phyloP scores from a whole-genome alignment of 2,329 filamentous ascomycete genomes.

The Fusarium sp. region DNA sequence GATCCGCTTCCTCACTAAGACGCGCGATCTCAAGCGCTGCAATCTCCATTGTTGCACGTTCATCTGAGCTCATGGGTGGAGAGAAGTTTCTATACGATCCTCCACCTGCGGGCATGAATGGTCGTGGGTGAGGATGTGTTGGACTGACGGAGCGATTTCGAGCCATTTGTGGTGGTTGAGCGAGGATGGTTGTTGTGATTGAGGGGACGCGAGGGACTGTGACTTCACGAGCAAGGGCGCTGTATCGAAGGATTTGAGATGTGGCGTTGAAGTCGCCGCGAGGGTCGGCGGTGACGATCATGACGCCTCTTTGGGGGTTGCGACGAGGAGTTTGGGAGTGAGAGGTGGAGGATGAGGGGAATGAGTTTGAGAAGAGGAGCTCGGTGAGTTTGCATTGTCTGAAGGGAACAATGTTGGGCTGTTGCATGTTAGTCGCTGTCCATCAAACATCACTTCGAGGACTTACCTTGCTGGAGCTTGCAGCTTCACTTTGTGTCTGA shows the following conservation, averaged over 20 bases:
- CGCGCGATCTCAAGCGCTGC: conserved; percentile 83
- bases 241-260: conserved; percentile 94
- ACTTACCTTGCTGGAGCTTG: conserved; percentile 75
- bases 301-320: conserved; percentile 86
- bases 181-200: conserved; percentile 75
- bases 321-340: conserved; percentile 57
- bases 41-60: conserved; percentile 80
- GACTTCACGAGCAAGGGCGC: conserved; percentile 89
- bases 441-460: not conserved
- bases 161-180: conserved; percentile 44
- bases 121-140: conserved; percentile 49
- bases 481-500: conserved; percentile 89
- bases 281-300: conserved; percentile 96
- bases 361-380: conserved; percentile 88
- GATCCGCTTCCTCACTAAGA: conserved; percentile 77
- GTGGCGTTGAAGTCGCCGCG: conserved; percentile 96
- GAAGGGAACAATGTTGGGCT: conserved; percentile 80
- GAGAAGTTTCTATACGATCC: conserved; percentile 52
- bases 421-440: conserved; percentile 30
- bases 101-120: conserved; percentile 54
- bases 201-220: conserved; percentile 90
- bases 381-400: conserved; percentile 88
- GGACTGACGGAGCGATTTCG: conserved; percentile 44
- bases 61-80: conserved; percentile 54
- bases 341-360: conserved; percentile 66